Conservation (phyloP, 2,329 filamentous ascomycete species). For the Bipolaris zeicola region DNA sequence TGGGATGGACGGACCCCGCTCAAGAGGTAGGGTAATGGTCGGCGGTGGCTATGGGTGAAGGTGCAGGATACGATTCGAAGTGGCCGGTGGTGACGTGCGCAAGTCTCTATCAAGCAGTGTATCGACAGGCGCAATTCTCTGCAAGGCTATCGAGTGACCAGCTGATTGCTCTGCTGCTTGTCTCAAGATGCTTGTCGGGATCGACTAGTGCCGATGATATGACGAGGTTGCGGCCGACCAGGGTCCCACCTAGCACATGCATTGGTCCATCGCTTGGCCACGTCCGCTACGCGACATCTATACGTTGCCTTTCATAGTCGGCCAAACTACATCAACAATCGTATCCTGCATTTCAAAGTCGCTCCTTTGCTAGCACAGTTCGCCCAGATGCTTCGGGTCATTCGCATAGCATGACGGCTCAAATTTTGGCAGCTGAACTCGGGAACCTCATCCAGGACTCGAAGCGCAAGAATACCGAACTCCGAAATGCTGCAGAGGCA, state of each 20-base stretch:
- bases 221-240: constrained; percentile 18
- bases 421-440: constrained; percentile 86
- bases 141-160: constrained; percentile 7
- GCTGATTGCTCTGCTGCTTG: constrained; percentile 20
- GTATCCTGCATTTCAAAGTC: constrained; percentile 3
- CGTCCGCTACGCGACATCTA: constrained; percentile 22
- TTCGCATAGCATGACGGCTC: constrained; percentile 75
- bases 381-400: constrained; percentile 30
- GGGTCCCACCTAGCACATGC: constrained; percentile 18
- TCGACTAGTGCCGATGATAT: constrained; percentile 18
- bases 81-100: background rate
- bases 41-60: constrained; percentile 10
- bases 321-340: constrained; percentile 23
- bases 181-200: constrained; percentile 15
- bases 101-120: constrained; percentile 3
- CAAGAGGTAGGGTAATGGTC: constrained; percentile 21
- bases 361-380: constrained; percentile 18
- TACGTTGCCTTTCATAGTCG: constrained; percentile 16
- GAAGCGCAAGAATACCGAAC: constrained; percentile 89
- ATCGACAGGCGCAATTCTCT: constrained; percentile 10
- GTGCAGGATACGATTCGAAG: background rate
- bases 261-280: constrained; percentile 25
- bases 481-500: constrained; percentile 90
- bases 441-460: constrained; percentile 92
- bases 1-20: constrained; percentile 44